These are phyloP conservation scores for Saururus chinensis DNA, from an alignment of 164 flowering plant genomes.

Conservation along the genomic window DNA sequence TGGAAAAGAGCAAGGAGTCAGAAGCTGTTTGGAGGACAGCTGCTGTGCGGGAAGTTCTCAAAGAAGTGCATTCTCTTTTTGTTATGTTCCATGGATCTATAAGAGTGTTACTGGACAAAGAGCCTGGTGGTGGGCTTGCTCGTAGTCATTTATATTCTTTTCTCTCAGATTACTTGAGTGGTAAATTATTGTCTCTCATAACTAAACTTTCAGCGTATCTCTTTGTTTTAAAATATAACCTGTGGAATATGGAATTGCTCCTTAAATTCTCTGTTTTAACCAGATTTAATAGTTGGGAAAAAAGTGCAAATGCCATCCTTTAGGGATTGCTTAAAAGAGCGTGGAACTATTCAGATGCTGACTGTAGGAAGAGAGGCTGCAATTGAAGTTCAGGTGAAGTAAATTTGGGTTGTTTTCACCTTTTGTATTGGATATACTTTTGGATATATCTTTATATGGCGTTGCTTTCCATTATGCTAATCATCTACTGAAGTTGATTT, in stretches of 20 bases:
- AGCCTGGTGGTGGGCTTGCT: constrained; percentile 66
- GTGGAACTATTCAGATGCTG: constrained; percentile 90
- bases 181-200: constrained; percentile 28
- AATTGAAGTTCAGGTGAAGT: constrained; percentile 79
- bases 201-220: background rate
- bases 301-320: constrained; percentile 86
- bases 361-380: constrained; percentile 93
- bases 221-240: background rate
- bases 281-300: constrained; percentile 85
- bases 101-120: constrained; percentile 74
- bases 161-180: constrained; percentile 77
- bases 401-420: background rate
- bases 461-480: background rate
- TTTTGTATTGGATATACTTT: no score
- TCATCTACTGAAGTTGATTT: no score
- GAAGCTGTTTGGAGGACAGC: constrained; percentile 73
- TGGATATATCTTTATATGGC: background rate
- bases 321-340: constrained; percentile 74
- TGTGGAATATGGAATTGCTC: constrained; percentile 13
- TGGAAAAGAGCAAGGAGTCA: constrained; percentile 70
- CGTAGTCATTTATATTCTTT: constrained; percentile 68
- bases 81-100: constrained; percentile 85
- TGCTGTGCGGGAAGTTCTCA: constrained; percentile 65
- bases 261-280: constrained; percentile 26
- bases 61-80: constrained; percentile 90